Conservation (phyloP, 129 eudicot species). For the Chrysanthemum seticuspe region DNA sequence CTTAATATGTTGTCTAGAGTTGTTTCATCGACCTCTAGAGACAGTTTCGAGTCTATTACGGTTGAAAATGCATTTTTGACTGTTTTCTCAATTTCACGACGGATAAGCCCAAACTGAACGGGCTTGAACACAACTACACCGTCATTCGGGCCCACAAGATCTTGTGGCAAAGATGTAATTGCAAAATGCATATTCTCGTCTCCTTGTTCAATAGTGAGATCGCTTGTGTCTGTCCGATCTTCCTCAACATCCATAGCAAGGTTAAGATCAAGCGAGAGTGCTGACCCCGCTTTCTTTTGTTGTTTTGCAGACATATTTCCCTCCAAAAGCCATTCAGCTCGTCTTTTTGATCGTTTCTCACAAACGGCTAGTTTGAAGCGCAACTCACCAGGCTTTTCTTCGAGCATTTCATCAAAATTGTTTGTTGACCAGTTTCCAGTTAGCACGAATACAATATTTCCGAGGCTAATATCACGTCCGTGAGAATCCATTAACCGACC, state of each 20-base stretch:
- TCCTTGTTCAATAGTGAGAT: conserved; percentile 71
- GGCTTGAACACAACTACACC: conserved; percentile 69
- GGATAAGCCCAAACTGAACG: conserved; percentile 44
- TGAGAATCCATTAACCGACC: conserved; percentile 78
- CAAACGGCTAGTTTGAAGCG: conserved; percentile 49
- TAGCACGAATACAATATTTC: conserved; percentile 71
- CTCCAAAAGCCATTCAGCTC: conserved; percentile 48
- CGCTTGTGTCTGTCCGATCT: conserved; percentile 69
- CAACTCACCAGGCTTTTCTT: conserved; percentile 54
- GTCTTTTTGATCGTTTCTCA: conserved; percentile 54
- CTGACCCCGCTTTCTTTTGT: conserved; percentile 46
- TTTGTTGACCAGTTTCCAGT: conserved; percentile 73
- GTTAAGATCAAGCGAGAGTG: conserved; percentile 76
- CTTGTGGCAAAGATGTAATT: conserved; percentile 54
- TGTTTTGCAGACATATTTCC: conserved; percentile 35
- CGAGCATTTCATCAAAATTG: conserved; percentile 31
- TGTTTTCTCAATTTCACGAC: conserved; percentile 63
- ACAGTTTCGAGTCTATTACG: conserved; percentile 34
- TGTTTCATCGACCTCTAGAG: conserved; percentile 57
- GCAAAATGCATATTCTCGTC: conserved; percentile 49
- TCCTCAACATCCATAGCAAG: conserved; percentile 56
- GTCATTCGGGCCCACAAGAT: conserved; percentile 51
- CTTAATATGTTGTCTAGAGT: conserved; percentile 59
- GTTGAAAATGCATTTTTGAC: conserved; percentile 40
- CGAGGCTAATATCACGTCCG: conserved; percentile 87